phyloP scores from a whole-genome alignment of 345 rosid species.

The Citrus maxima region DNA sequence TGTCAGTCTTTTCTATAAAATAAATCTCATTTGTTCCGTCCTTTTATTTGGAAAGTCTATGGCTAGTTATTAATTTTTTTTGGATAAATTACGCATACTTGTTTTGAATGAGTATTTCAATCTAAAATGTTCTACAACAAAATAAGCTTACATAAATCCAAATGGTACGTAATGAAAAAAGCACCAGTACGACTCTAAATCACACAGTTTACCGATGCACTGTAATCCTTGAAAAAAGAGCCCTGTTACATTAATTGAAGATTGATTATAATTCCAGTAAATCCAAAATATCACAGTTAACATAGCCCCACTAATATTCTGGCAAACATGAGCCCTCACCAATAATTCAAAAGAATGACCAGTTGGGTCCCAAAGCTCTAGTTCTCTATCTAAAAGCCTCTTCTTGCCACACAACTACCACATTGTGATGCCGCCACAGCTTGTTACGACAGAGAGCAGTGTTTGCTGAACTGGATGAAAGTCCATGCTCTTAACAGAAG shows the following conservation, averaged over 20 bases:
- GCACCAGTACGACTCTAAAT: slow-evolving; percentile 26
- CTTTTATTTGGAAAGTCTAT: too few relatives aligned
- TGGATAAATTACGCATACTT: too few relatives aligned
- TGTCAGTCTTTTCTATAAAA: too few relatives aligned
- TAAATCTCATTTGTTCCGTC: too few relatives aligned
- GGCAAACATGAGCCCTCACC: slow-evolving; percentile 14
- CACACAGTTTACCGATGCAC: slow-evolving; percentile 27
- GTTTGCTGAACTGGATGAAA: slow-evolving; percentile 38
- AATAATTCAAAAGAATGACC: slow-evolving; percentile 20
- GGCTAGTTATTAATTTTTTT: too few relatives aligned
- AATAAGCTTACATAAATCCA: too few relatives aligned
- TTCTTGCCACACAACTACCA: slow-evolving; percentile 32
- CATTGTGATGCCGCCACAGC: slow-evolving; percentile 25
- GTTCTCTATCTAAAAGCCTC: slow-evolving; percentile 18
- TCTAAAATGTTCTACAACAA: too few relatives aligned
- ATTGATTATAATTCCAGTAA: background rate
- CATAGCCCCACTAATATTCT: background rate
- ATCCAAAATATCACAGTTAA: background rate
- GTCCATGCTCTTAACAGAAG: slow-evolving; percentile 35
- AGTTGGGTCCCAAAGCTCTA: slow-evolving; percentile 28
- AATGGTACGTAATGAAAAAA: background rate
- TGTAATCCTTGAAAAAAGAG: slow-evolving; percentile 17
- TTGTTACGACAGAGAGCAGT: slow-evolving; percentile 33
- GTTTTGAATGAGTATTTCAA: too few relatives aligned
- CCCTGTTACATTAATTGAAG: slow-evolving; percentile 2